Evolutionary conservation across 169 alveolate species (phyloP), one percentile per base, ranked within the genome.

Genomic region (Miamiensis avidus): DNA sequence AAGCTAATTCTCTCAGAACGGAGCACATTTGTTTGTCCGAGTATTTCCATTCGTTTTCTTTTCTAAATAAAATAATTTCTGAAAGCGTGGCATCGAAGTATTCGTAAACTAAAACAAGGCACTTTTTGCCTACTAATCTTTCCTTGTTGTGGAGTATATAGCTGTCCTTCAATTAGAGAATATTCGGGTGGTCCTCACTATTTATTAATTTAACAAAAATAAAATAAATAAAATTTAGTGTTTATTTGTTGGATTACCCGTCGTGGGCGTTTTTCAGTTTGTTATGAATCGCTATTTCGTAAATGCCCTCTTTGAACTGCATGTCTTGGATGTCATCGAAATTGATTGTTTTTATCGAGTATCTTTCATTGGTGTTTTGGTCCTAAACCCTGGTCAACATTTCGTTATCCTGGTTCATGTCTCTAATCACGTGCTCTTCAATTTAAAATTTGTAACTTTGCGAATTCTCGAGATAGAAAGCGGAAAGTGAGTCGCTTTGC

Each of bases 21-120:
- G 84, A 33, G 25, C 75, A 25, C 28, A 86, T 74, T 75, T 86
- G 84, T n/a, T 86, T 81, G 27, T 34, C n/a, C 25, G 87, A 74
- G 78, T 78, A 86, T 76, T 34, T 75, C 90, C 90, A 86, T 64
- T 86, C 81, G 31, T 86, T 86, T 25, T 74, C 64, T 65, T 81
- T 86, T 75, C 90, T 79, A 69, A 86, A 86, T 30, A 78, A 81
- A 33, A 86, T 86, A 28, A 86, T 86, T 69, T 86, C 90, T 49
- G 81, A 83, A 30, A 86, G 32, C n/a, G 85, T 86, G 26, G 87
- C 74, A 33, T 86, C 90, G 33, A 83, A 86, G 32, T 86, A 86
- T 65, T 86, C 90, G 81, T 81, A 74, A 0, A 86, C 72, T 33
- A 86, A 27, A 64, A 86, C 78, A 1, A 86, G 34, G 1, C 87